Evolutionary conservation across 805 yeast species (phyloP).

Genomic region (Suhomyces canberraensis): DNA sequence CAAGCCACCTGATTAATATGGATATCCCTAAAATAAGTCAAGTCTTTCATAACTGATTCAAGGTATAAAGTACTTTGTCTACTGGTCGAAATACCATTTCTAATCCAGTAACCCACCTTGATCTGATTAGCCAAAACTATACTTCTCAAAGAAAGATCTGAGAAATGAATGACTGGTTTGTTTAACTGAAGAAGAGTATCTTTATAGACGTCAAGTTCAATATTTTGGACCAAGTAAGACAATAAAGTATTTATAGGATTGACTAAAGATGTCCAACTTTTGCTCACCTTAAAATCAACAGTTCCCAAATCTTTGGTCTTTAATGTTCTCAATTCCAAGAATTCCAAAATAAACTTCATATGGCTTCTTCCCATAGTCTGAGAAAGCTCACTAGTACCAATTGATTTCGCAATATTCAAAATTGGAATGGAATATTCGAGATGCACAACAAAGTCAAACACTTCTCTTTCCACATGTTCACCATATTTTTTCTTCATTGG

Average conservation of each 20-base stretch:
- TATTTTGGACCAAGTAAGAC: slow-evolving; percentile 40
- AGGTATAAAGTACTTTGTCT: slow-evolving; percentile 50
- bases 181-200: slow-evolving; percentile 11
- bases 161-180: slow-evolving; percentile 42
- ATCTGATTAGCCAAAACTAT: slow-evolving; percentile 62
- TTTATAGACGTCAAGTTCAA: slow-evolving; percentile 22
- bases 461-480: slow-evolving; percentile 64
- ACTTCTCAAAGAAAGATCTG: slow-evolving; percentile 59
- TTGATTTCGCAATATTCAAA: slow-evolving; percentile 38
- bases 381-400: slow-evolving; percentile 13
- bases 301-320: slow-evolving; percentile 25
- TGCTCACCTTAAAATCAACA: slow-evolving; percentile 43
- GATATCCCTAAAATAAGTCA: slow-evolving; percentile 41
- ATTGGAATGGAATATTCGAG: slow-evolving; percentile 46
- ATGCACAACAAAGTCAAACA: slow-evolving; percentile 47
- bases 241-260: slow-evolving; percentile 59
- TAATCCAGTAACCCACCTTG: slow-evolving; percentile 65
- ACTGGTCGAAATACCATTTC: slow-evolving; percentile 60
- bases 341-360: slow-evolving; percentile 26
- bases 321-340: slow-evolving; percentile 24
- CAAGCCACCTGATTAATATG: slow-evolving; percentile 46
- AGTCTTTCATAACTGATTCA: slow-evolving; percentile 39
- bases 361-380: slow-evolving; percentile 17
- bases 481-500: slow-evolving; percentile 58
- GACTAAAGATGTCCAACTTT: slow-evolving; percentile 51